Evolutionary conservation across 1,139 yeast species (phyloP).

Genomic region (Pneumocystis murina): DNA sequence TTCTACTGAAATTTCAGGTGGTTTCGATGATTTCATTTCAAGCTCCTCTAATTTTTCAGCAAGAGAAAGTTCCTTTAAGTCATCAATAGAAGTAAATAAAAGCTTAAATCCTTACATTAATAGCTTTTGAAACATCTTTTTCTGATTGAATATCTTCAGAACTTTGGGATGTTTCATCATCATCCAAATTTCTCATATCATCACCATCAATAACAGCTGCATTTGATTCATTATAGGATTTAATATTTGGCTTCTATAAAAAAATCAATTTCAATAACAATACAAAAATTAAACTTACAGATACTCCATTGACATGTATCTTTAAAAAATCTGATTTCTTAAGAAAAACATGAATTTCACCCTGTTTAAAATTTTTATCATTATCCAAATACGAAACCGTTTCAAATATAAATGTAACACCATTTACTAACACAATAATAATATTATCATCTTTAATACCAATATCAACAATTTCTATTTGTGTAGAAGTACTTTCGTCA

Average conservation of each 20-base stretch:
- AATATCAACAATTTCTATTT: conserved; percentile 30
- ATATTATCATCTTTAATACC: conserved; percentile 31
- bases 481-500: conserved; percentile 33
- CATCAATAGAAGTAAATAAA: not conserved
- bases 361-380: conserved; percentile 31
- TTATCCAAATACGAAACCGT: conserved; percentile 50
- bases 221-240: not conserved
- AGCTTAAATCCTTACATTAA: not conserved
- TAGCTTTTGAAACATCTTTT: not conserved
- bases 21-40: conserved; percentile 19
- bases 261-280: not conserved
- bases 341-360: conserved; percentile 55
- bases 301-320: conserved; percentile 12
- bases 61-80: conserved; percentile 20
- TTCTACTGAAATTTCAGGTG: conserved; percentile 16
- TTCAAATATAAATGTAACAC: conserved; percentile 26
- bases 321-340: not conserved
- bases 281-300: not conserved
- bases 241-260: not conserved
- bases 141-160: not conserved
- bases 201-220: not conserved
- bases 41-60: conserved; percentile 30
- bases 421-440: conserved; percentile 56
- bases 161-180: not conserved
- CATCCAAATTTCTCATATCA: not conserved